phyloP scores from a whole-genome alignment of 306 rosid genomes.

The Lathyrus tuberosus region DNA sequence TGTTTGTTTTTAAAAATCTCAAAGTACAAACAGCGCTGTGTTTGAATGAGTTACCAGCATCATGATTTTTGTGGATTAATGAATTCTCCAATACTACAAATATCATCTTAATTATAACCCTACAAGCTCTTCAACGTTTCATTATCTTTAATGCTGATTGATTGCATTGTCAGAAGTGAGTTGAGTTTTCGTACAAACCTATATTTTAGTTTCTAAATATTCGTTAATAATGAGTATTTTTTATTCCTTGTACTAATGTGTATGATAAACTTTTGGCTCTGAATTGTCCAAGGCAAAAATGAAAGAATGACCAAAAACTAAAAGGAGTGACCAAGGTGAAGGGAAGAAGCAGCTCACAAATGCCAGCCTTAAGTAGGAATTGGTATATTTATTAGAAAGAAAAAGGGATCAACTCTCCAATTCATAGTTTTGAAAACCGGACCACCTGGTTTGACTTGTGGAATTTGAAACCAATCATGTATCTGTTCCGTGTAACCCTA shows the following conservation, averaged over 20 bases:
- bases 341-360: conserved; percentile 1
- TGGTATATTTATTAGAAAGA: neutral
- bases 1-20: neutral
- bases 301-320: conserved; percentile 15
- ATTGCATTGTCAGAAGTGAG: conserved; percentile 15
- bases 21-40: conserved; percentile 16
- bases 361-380: neutral
- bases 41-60: conserved; percentile 32
- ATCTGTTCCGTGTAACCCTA: neutral
- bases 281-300: conserved; percentile 21
- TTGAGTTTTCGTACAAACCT: conserved; percentile 12
- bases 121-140: conserved; percentile 15
- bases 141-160: conserved; percentile 10
- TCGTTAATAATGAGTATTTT: neutral
- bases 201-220: conserved; percentile 28
- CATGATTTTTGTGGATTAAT: conserved; percentile 23
- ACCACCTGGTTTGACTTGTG: neutral
- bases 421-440: neutral
- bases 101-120: conserved; percentile 15
- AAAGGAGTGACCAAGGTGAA: conserved; percentile 14
- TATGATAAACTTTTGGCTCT: conserved; percentile 13
- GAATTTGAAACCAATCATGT: neutral
- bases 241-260: conserved; percentile 16
- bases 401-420: conserved; percentile 1
- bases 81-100: conserved; percentile 20